These are phyloP conservation scores for Chlorella vulgaris DNA, from an alignment of 139 green algal species.

Conservation along the genomic window DNA sequence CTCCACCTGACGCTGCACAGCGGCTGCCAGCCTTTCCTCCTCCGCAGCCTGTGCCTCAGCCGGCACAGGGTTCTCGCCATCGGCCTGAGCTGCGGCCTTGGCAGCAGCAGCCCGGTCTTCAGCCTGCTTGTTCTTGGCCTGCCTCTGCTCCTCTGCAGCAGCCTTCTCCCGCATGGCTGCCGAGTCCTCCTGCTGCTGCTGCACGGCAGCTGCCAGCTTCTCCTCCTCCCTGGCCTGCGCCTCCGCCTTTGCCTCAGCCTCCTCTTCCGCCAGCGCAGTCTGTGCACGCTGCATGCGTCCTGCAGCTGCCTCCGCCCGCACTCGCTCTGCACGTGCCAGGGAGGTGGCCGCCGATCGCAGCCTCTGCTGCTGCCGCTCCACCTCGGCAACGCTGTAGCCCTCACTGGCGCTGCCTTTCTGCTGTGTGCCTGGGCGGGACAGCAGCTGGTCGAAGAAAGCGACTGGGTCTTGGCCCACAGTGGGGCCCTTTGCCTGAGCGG, in stretches of 20 bases:
- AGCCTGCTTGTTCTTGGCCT: background rate
- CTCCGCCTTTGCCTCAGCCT: background rate
- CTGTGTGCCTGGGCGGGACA: background rate
- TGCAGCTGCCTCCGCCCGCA: background rate
- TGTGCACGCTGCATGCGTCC: background rate
- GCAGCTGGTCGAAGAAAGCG: background rate
- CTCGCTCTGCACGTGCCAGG: background rate
- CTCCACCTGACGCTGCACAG: too few species aligned
- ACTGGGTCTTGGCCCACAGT: background rate
- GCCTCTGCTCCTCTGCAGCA: background rate
- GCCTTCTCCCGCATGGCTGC: background rate
- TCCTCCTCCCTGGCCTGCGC: background rate
- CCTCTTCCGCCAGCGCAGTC: background rate
- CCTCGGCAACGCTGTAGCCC: background rate
- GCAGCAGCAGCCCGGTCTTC: background rate
- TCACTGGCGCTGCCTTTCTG: background rate
- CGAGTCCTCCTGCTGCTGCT: background rate
- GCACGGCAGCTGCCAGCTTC: background rate
- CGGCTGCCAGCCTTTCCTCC: too few species aligned
- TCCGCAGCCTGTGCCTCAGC: too few species aligned
- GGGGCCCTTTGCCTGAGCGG: background rate
- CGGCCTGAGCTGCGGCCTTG: background rate
- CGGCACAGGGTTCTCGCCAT: too few species aligned
- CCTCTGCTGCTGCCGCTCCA: background rate
- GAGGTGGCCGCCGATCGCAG: background rate